These are phyloP conservation scores for Daldinia childiae DNA, from an alignment of 495 filamentous ascomycete genomes.

Conservation along the genomic window DNA sequence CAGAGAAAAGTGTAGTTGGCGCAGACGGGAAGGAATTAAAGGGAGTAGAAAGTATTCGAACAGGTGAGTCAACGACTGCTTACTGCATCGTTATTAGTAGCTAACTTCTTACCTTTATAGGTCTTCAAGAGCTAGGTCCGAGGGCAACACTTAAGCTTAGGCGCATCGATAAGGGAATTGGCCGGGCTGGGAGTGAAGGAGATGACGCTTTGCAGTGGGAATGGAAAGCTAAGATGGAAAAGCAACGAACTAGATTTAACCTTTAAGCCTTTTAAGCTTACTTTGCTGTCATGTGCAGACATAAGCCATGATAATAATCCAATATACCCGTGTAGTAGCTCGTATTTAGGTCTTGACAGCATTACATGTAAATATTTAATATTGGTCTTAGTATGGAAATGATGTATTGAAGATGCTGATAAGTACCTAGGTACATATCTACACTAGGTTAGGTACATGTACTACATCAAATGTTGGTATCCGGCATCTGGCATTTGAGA, in stretches of 20 bases:
- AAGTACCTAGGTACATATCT: background rate
- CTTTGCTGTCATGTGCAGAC: background rate
- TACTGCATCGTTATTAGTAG: background rate
- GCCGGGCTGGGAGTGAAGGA: conserved; percentile 78
- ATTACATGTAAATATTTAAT: background rate
- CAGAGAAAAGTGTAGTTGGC: conserved; percentile 86
- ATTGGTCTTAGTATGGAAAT: background rate
- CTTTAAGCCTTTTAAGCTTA: conserved; percentile 59
- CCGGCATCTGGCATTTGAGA: background rate
- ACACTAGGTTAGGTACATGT: too few relatives aligned
- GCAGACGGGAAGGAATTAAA: conserved; percentile 87
- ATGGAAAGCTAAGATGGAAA: conserved; percentile 95
- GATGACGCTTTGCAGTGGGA: conserved; percentile 78
- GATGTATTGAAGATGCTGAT: background rate
- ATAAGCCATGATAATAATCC: background rate
- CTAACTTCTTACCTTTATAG: conserved; percentile 25
- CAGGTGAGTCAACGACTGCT: conserved; percentile 60
- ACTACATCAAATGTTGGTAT: background rate
- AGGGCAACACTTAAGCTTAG: conserved; percentile 63
- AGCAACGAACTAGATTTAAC: conserved; percentile 90
- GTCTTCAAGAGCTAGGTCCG: conserved; percentile 44
- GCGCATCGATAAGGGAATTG: conserved; percentile 89
- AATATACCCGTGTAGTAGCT: conserved; percentile 28
- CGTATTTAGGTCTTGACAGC: background rate
- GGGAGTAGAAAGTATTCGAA: conserved; percentile 81